These are phyloP conservation scores for Conticribra guillardii DNA, from an alignment of 108 stramenopile genomes.

Conservation along the genomic window DNA sequence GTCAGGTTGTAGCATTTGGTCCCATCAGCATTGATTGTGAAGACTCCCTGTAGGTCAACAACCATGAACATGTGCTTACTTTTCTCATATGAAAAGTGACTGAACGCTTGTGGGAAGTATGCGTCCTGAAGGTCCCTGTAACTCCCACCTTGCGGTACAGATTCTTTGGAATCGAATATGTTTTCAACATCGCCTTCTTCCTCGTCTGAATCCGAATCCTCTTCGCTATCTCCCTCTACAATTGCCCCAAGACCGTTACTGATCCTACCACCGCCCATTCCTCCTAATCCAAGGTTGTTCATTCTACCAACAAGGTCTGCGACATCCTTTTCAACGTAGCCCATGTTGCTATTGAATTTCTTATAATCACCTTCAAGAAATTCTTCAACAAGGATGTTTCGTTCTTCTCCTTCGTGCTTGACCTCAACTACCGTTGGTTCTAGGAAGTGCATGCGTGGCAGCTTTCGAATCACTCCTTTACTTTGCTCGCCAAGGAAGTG, in stretches of 20 bases:
- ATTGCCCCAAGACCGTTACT: slow-evolving; percentile 54
- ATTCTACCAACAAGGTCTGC: slow-evolving; percentile 13
- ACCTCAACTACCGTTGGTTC: slow-evolving; percentile 46
- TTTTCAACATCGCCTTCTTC: slow-evolving; percentile 17
- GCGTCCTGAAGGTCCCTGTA: slow-evolving; percentile 23
- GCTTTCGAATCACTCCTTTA: slow-evolving; percentile 14
- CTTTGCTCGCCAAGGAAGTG: slow-evolving; percentile 21
- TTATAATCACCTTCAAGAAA: slow-evolving; percentile 45
- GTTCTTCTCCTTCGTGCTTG: slow-evolving; percentile 18
- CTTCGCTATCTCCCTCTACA: slow-evolving; percentile 47
- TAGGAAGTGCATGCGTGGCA: slow-evolving; percentile 37
- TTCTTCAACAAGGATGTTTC: slow-evolving; percentile 41
- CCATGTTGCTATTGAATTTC: slow-evolving; percentile 56
- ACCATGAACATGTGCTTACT: slow-evolving; percentile 46
- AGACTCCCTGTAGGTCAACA: slow-evolving; percentile 58
- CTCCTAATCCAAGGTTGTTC: no score
- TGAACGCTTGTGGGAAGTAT: slow-evolving; percentile 54
- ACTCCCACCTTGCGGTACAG: slow-evolving; percentile 8
- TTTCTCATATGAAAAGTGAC: slow-evolving; percentile 55
- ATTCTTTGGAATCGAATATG: slow-evolving; percentile 14
- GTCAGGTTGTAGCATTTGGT: slow-evolving; percentile 40
- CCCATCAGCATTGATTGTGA: slow-evolving; percentile 31
- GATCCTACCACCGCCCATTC: no score
- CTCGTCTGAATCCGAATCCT: slow-evolving; percentile 37
- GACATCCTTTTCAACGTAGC: slow-evolving; percentile 30